Evolutionary conservation across 2,329 filamentous ascomycete genomes (phyloP).

Genomic region (Cadophora gregata): DNA sequence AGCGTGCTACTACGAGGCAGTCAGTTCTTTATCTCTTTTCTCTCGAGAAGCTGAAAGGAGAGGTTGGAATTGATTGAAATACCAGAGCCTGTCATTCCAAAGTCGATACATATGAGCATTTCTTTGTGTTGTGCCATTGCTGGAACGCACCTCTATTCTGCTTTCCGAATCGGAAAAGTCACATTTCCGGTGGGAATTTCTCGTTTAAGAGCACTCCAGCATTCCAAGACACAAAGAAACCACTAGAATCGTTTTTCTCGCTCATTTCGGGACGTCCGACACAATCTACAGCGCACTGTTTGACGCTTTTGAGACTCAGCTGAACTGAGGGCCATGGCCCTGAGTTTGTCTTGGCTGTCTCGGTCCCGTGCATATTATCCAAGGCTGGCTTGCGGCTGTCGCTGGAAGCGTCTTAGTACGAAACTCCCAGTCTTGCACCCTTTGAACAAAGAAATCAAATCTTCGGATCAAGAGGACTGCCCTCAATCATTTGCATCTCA

Average conservation of each 20-base stretch:
- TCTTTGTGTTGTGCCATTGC: constrained; percentile 2
- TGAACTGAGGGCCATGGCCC: not conserved
- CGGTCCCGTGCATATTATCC: not conserved
- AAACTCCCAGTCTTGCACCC: not conserved
- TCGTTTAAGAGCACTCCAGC: not conserved
- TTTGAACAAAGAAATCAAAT: constrained; percentile 3
- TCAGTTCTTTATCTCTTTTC: not conserved
- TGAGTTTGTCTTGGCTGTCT: not conserved
- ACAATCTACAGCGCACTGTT: not conserved
- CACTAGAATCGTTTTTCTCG: no score
- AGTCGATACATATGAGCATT: constrained; percentile 7
- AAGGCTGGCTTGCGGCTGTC: not conserved
- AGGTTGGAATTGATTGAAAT: not conserved
- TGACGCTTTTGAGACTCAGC: not conserved
- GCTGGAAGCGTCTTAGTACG: not conserved
- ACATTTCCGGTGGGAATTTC: not conserved
- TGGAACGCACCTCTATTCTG: not conserved
- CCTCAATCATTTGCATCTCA: not conserved
- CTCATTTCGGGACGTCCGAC: no score
- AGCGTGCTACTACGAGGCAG: not conserved
- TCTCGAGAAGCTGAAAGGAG: not conserved
- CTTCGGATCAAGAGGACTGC: not conserved
- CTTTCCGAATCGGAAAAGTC: not conserved
- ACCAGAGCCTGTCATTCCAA: constrained; percentile 14
- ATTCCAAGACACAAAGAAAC: no score